Evolutionary conservation across 2,329 filamentous ascomycete species (phyloP).

Genomic region (Seiridium cupressi): DNA sequence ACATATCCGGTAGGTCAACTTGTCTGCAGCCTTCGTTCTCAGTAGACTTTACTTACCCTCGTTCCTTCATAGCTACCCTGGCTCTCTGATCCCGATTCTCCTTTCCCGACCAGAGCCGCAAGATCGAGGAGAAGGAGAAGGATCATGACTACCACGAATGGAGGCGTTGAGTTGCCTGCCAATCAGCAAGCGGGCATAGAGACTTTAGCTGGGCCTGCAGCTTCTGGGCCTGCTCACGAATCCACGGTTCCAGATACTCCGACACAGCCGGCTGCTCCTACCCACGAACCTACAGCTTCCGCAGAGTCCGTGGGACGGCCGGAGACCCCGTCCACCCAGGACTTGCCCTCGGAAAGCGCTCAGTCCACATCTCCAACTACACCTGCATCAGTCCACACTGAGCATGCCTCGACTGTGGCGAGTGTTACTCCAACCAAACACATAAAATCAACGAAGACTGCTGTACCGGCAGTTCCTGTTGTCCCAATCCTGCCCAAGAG

Average conservation of each 20-base stretch:
- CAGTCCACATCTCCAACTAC: slow-evolving; percentile 34
- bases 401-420: slow-evolving; percentile 18
- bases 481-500: slow-evolving; percentile 45
- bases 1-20: slow-evolving; percentile 47
- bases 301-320: slow-evolving; percentile 16
- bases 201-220: slow-evolving; percentile 6
- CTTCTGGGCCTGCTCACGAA: not conserved
- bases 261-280: slow-evolving; percentile 9
- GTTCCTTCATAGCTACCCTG: slow-evolving; percentile 51
- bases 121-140: slow-evolving; percentile 42
- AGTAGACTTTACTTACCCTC: not conserved
- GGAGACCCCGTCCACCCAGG: slow-evolving; percentile 30
- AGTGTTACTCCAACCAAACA: slow-evolving; percentile 24
- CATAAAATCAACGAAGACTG: slow-evolving; percentile 29
- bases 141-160: slow-evolving; percentile 31
- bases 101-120: slow-evolving; percentile 45
- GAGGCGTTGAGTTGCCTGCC: slow-evolving; percentile 40
- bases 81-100: slow-evolving; percentile 48
- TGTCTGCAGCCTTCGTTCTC: not conserved
- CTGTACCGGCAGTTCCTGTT: slow-evolving; percentile 39
- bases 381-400: slow-evolving; percentile 27
- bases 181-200: slow-evolving; percentile 33
- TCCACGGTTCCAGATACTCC: slow-evolving; percentile 14
- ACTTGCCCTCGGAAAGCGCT: slow-evolving; percentile 27
- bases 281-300: slow-evolving; percentile 3